phyloP scores from a whole-genome alignment of 306 rosid genomes.

The Cucurbita moschata region DNA sequence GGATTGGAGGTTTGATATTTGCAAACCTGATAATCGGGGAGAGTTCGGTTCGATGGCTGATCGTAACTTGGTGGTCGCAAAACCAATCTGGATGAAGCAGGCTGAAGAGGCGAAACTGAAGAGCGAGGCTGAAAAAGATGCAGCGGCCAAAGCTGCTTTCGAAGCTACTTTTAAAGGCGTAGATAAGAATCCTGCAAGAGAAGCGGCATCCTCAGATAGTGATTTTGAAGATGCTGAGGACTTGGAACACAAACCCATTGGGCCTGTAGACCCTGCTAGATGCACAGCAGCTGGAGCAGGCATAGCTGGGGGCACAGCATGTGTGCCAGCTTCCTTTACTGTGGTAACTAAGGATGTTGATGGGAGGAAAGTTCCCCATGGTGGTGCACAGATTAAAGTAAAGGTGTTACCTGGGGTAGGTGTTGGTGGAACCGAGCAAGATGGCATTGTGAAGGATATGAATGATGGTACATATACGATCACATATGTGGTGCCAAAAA shows the following conservation, averaged over 20 bases:
- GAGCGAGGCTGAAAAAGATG: slow-evolving; percentile 87
- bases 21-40: neutral
- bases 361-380: slow-evolving; percentile 62
- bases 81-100: slow-evolving; percentile 95
- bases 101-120: slow-evolving; percentile 90
- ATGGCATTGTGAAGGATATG: slow-evolving; percentile 93
- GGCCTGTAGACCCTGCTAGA: slow-evolving; percentile 77
- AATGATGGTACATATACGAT: slow-evolving; percentile 81
- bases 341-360: slow-evolving; percentile 79
- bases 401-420: slow-evolving; percentile 74
- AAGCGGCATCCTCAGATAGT: slow-evolving; percentile 52
- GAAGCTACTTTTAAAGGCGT: slow-evolving; percentile 87
- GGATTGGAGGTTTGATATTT: neutral
- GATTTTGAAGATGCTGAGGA: slow-evolving; percentile 82
- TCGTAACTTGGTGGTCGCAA: slow-evolving; percentile 46
- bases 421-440: slow-evolving; percentile 90
- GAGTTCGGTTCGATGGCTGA: slow-evolving; percentile 56
- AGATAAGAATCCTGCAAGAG: slow-evolving; percentile 41
- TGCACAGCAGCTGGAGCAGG: slow-evolving; percentile 83
- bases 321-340: slow-evolving; percentile 62
- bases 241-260: slow-evolving; percentile 61
- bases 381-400: slow-evolving; percentile 69
- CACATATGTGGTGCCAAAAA: slow-evolving; percentile 83
- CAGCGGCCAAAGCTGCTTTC: slow-evolving; percentile 92
- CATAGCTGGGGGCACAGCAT: slow-evolving; percentile 79